Evolutionary conservation across 164 flowering plant species (phyloP).

Genomic region (Vitis vinifera): ASM3070453v1 NC_081811.1:23088501-23089000

Average conservation of each 20-base stretch:
- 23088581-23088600: neutral
- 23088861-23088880: neutral
- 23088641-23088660: neutral
- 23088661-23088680: neutral
- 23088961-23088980: neutral
- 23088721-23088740: neutral
- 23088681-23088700: neutral
- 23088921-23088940: neutral
- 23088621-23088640: constrained; percentile 8
- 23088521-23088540: neutral
- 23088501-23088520: neutral
- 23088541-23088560: constrained; percentile 1
- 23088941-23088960: neutral
- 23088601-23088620: constrained; percentile 10
- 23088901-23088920: constrained; percentile 3
- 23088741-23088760: neutral
- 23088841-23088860: neutral
- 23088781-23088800: too few relatives aligned
- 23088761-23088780: neutral
- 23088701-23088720: neutral
- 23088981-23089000: neutral
- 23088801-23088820: neutral
- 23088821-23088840: neutral
- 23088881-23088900: neutral
- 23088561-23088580: neutral